Conservation (phyloP, 129 eudicot species). For the Glebionis coronaria region DNA sequence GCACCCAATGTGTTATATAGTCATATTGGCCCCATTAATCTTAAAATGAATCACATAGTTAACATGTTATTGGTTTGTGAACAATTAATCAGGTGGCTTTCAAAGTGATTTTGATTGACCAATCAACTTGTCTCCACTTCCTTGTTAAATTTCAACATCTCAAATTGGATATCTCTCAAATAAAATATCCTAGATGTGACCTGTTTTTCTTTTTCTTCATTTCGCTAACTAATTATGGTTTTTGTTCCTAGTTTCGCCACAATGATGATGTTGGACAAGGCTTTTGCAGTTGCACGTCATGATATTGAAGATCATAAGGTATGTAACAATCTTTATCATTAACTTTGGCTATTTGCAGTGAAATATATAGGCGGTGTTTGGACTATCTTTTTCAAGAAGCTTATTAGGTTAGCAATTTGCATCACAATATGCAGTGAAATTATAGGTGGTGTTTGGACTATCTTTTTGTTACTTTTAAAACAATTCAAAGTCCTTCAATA, state of each 20-base stretch:
- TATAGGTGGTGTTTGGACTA: no score
- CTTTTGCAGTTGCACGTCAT: no score
- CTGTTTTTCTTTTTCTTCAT: not conserved
- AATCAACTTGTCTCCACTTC: conserved; percentile 9
- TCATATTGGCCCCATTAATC: conserved; percentile 16
- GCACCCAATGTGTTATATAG: not conserved
- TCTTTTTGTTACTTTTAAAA: no score
- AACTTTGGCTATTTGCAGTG: no score
- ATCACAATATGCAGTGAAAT: no score
- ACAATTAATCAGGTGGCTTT: conserved; percentile 20
- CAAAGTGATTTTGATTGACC: conserved; percentile 16
- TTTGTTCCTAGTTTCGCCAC: conserved; percentile 7
- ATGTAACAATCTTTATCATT: no score
- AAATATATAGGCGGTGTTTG: no score
- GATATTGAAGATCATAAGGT: no score
- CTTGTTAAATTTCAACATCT: conserved; percentile 3
- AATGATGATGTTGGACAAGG: not conserved
- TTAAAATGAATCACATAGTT: not conserved
- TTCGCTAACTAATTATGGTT: not conserved
- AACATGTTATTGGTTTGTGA: conserved; percentile 16
- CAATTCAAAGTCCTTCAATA: no score
- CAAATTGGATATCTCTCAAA: not conserved
- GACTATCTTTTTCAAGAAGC: no score
- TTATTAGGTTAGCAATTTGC: no score
- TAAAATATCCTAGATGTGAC: conserved; percentile 13